These are phyloP conservation scores for Populus simonii DNA, from an alignment of 345 rosid species.

Conservation along the genomic window DNA sequence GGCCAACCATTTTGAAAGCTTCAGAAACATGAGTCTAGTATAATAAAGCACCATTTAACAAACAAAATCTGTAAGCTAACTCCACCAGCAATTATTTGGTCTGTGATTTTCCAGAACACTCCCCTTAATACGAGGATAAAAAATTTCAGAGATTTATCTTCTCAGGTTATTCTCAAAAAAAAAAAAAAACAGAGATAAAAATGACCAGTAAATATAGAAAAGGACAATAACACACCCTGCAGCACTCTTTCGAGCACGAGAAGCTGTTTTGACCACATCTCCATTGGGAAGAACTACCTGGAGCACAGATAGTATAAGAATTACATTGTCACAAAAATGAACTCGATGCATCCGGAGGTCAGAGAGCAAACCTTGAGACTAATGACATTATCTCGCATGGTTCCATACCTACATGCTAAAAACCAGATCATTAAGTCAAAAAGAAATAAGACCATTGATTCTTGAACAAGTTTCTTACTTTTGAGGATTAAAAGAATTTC, in stretches of 20 bases:
- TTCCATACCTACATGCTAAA: constrained; percentile 89
- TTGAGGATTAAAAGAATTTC: neutral
- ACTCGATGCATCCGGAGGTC: constrained; percentile 13
- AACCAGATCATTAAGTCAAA: constrained; percentile 40
- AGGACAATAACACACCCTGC: constrained; percentile 67
- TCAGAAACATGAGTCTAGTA: neutral
- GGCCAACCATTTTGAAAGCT: constrained; percentile 1
- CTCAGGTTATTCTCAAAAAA: neutral
- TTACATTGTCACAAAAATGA: constrained; percentile 9
- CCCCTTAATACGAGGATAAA: neutral
- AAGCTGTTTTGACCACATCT: constrained; percentile 91
- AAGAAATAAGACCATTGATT: neutral
- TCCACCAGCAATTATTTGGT: neutral
- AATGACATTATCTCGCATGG: constrained; percentile 93
- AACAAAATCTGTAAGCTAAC: neutral
- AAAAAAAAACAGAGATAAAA: neutral
- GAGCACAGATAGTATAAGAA: constrained; percentile 26
- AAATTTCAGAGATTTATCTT: too few species aligned
- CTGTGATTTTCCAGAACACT: neutral
- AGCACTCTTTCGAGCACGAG: constrained; percentile 96
- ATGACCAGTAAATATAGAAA: neutral
- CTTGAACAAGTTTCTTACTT: neutral
- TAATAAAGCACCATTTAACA: neutral
- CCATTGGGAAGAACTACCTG: constrained; percentile 93
- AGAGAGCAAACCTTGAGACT: constrained; percentile 68